Conservation (phyloP, 352 stramenopile genomes). For the Globisporangium acanthophoron region DNA sequence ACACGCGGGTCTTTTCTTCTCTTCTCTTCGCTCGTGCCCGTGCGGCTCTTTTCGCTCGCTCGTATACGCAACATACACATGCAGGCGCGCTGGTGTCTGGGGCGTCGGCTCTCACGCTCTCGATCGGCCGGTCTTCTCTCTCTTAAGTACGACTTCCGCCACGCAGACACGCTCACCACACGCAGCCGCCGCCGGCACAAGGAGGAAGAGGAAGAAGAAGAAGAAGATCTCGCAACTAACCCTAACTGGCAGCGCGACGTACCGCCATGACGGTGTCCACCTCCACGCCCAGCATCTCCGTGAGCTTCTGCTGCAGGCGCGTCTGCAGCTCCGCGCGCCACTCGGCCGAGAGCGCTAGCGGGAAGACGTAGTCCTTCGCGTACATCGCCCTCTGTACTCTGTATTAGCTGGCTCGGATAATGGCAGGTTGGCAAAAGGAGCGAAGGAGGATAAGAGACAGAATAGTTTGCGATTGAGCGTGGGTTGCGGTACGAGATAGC, state of each 20-base stretch:
- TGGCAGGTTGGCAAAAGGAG: not conserved
- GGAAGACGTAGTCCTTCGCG: conserved; percentile 56
- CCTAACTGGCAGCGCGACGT: conserved; percentile 12
- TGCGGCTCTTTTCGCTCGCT: conserved; percentile 5
- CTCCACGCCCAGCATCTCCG: conserved; percentile 76
- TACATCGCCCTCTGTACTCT: conserved; percentile 8
- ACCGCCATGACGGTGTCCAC: conserved; percentile 86
- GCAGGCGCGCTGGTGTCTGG: not conserved
- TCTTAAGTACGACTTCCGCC: no score
- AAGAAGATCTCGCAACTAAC: not conserved
- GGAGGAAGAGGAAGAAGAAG: not conserved
- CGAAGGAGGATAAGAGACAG: no score
- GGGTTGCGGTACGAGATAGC: no score
- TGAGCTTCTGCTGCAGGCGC: conserved; percentile 47
- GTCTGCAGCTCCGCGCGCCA: conserved; percentile 55
- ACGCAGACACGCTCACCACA: not conserved
- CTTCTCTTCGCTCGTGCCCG: conserved; percentile 2
- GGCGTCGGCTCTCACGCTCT: not conserved
- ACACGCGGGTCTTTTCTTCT: conserved; percentile 4
- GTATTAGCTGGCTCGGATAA: not conserved
- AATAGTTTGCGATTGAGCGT: no score
- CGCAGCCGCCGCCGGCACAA: not conserved
- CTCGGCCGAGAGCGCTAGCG: conserved; percentile 39
- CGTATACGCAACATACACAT: conserved; percentile 6
- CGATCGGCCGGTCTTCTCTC: not conserved